A percentile compares a stretch with the other conserved stretches of the same genome.
Conservation (phyloP, 2,329 filamentous ascomycete genomes). For the Aaosphaeria arxii region DNA sequence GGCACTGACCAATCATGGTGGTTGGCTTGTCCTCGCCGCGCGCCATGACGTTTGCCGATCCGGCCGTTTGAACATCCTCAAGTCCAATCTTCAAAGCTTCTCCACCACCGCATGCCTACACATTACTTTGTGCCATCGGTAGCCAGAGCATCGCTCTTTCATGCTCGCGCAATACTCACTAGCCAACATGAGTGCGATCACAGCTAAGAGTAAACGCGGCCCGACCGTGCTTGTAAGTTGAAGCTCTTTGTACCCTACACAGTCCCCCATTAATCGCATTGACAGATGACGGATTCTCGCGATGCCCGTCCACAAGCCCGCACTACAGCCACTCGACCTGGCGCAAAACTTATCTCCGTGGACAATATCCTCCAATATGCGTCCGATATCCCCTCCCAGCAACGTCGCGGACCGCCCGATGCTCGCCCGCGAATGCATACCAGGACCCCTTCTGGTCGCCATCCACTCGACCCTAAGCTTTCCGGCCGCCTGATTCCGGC, state of each 20-base stretch:
- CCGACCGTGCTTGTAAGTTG: conserved; percentile 29
- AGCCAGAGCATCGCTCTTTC: conserved; percentile 2
- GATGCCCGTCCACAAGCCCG: conserved; percentile 40
- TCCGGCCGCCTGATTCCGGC: conserved; percentile 56
- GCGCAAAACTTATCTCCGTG: conserved; percentile 76
- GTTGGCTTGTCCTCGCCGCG: no score
- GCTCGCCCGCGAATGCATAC: conserved; percentile 47
- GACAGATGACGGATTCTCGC: conserved; percentile 57
- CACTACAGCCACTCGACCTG: conserved; percentile 33
- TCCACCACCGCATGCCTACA: background rate
- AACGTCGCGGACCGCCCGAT: conserved; percentile 70
- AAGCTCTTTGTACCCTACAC: background rate
- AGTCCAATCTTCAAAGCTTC: background rate
- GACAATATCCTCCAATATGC: conserved; percentile 94
- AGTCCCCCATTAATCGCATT: conserved; percentile 2
- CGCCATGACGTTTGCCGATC: no score
- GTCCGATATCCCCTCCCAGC: conserved; percentile 91
- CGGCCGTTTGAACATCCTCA: no score
- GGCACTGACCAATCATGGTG: no score
- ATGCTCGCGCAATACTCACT: conserved; percentile 3
- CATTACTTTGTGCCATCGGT: background rate
- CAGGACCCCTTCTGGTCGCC: conserved; percentile 48
- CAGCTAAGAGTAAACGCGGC: conserved; percentile 36
- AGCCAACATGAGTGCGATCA: conserved; percentile 27
- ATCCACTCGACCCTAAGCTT: conserved; percentile 55